Evolutionary conservation across 2,329 filamentous ascomycete species (phyloP), one percentile per base, ranked within the genome.

Genomic region (Sarocladiaceae sp.): DNA sequence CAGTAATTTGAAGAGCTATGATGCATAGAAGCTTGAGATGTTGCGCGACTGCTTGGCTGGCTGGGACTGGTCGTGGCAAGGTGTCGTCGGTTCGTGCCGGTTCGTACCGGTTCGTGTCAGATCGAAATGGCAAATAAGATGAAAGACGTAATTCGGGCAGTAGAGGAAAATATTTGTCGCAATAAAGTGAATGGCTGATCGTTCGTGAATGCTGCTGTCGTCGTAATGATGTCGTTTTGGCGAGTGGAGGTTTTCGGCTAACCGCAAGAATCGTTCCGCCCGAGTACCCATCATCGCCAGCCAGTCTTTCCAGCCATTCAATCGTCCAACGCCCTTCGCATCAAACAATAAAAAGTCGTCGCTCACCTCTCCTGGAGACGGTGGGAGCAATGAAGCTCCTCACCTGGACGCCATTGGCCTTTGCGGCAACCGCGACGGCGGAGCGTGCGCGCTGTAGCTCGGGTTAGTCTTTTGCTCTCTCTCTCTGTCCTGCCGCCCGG

Each of bases 301-400:
- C n/a, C n/a, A n/a, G n/a, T n/a, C n/a, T n/a, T n/a, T n/a, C n/a
- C n/a, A n/a, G n/a, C n/a, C n/a, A n/a, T n/a, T n/a, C n/a, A n/a
- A n/a, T 35, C 34, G 16, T 20, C 5, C 18, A 18, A 35, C 42
- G 18, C 32, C 20, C 43, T 44, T 45, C 31, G 20, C 15, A 44
- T 40, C 24, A 27, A 40, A 6, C 24, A 23, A 31, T 32, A 42
- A 45, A 32, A 44, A 44, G 45, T 42, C 19, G 27, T 67, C 26
- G 40, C 77, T 66, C 74, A 81, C 77, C 76, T 74, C 75, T 72
- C 63, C 77, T 72, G 52, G 76, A 75, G 55, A 78, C 70, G 44
- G 77, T 80, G 50, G 77, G 76, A 58, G 72, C 74, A 57, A 80
- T 76, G 62, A 80, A 80, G 58, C 68, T 68, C 61, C 77, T 72